Conservation (phyloP, 2,329 filamentous ascomycete species). For the Exophiala sp. region DNA sequence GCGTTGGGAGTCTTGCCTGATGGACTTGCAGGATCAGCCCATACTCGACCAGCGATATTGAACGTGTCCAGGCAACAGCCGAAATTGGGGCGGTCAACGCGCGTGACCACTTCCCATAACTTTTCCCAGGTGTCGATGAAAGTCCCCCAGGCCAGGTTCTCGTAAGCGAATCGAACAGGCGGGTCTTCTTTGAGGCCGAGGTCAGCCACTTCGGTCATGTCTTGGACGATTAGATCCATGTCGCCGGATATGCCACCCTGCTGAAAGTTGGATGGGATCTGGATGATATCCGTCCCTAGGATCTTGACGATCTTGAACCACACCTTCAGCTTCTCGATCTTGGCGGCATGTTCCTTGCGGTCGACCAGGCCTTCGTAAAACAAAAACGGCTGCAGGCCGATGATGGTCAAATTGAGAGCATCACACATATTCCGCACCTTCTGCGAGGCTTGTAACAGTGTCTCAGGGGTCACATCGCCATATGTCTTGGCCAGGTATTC, state of each 20-base stretch:
- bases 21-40: constrained; percentile 57
- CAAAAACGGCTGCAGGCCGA: constrained; percentile 63
- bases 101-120: constrained; percentile 62
- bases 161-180: constrained; percentile 63
- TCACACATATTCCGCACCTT: constrained; percentile 47
- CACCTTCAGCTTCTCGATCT: constrained; percentile 56
- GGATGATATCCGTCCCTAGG: constrained; percentile 63
- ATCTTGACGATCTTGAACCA: constrained; percentile 63
- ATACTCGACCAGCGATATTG: constrained; percentile 66
- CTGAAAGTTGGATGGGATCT: constrained; percentile 66
- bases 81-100: constrained; percentile 63
- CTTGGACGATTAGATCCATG: constrained; percentile 45
- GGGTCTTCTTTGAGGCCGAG: constrained; percentile 54
- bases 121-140: constrained; percentile 64
- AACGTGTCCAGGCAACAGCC: constrained; percentile 72
- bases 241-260: constrained; percentile 40
- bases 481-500: constrained; percentile 48
- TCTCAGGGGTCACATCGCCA: constrained; percentile 31
- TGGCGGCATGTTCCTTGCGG: constrained; percentile 51
- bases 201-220: constrained; percentile 46
- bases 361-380: constrained; percentile 69
- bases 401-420: constrained; percentile 8
- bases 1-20: constrained; percentile 51
- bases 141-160: constrained; percentile 66
- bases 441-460: constrained; percentile 54